phyloP scores from a whole-genome alignment of 805 yeast genomes.

The Candida tammaniensis region DNA sequence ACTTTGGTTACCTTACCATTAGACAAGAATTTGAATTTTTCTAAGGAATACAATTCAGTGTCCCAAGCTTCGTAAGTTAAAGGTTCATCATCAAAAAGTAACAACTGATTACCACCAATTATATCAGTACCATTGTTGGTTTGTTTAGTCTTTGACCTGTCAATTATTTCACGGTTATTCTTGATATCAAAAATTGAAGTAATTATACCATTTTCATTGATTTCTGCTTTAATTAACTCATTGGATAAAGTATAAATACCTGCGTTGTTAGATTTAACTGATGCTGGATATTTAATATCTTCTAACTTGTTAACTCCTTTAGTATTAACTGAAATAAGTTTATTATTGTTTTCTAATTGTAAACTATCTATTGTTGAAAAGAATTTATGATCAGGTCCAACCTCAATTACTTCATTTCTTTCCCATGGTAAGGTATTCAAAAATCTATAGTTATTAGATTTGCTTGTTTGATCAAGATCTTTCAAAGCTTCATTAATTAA shows the following conservation, averaged over 20 bases:
- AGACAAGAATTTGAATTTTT: constrained; percentile 53
- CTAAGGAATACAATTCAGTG: constrained; percentile 84
- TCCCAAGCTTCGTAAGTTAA: constrained; percentile 96
- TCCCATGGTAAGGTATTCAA: constrained; percentile 69
- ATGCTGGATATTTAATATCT: constrained; percentile 46
- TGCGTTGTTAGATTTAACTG: constrained; percentile 34
- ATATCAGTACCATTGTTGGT: constrained; percentile 21
- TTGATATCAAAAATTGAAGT: constrained; percentile 60
- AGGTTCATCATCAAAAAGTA: constrained; percentile 87
- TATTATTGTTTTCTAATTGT: constrained; percentile 7
- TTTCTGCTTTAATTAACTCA: constrained; percentile 53
- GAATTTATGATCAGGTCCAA: constrained; percentile 19
- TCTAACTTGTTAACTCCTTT: constrained; percentile 18
- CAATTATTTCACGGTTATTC: constrained; percentile 62
- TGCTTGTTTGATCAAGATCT: not conserved
- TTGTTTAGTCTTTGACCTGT: constrained; percentile 51
- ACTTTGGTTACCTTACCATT: constrained; percentile 40
- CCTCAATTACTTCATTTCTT: constrained; percentile 44
- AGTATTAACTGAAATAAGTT: constrained; percentile 21
- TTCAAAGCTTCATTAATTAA: constrained; percentile 51
- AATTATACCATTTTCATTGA: constrained; percentile 53
- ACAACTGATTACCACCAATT: constrained; percentile 74
- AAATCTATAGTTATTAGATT: constrained; percentile 14
- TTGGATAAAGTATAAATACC: constrained; percentile 52
- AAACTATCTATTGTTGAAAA: constrained; percentile 8